Percentiles rank a stretch among this genome's conserved stretches.
Conservation (phyloP, 495 filamentous ascomycete genomes). For the Aspergillus wentii region DNA sequence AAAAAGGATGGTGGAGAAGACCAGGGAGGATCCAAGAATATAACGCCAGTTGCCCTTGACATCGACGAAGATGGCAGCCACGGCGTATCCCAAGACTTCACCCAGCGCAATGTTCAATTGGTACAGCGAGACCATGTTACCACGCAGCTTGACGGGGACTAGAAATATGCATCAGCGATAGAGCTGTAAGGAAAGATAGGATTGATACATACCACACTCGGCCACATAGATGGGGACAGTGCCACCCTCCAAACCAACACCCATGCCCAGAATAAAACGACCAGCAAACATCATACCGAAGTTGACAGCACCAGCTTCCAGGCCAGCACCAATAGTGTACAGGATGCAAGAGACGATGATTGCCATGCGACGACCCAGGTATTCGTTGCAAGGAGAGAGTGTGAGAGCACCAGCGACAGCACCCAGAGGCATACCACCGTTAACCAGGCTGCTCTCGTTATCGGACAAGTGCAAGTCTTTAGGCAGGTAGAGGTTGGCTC, state of each 20-base stretch:
- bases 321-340: conserved; percentile 54
- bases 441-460: conserved; percentile 47
- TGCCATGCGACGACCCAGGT: conserved; percentile 50
- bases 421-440: conserved; percentile 56
- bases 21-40: conserved; percentile 58
- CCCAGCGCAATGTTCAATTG: conserved; percentile 62
- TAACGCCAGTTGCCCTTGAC: conserved; percentile 59
- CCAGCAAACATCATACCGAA: conserved; percentile 58
- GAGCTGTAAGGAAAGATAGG: not conserved
- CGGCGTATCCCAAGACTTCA: conserved; percentile 57
- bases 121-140: conserved; percentile 58
- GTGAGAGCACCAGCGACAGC: conserved; percentile 56
- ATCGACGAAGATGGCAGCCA: conserved; percentile 56
- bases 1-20: conserved; percentile 58
- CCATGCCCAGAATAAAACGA: conserved; percentile 54
- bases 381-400: conserved; percentile 53
- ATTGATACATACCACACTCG: conserved; percentile 30
- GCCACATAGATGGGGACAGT: conserved; percentile 57
- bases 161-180: conserved; percentile 4
- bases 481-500: conserved; percentile 56
- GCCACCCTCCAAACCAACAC: conserved; percentile 57
- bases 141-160: conserved; percentile 49
- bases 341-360: conserved; percentile 55
- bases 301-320: conserved; percentile 54
- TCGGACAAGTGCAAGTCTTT: conserved; percentile 36